Base-by-base conservation (phyloP, 768 basidiomycete species). In the Rhodotorula taiwanensis region DNA sequence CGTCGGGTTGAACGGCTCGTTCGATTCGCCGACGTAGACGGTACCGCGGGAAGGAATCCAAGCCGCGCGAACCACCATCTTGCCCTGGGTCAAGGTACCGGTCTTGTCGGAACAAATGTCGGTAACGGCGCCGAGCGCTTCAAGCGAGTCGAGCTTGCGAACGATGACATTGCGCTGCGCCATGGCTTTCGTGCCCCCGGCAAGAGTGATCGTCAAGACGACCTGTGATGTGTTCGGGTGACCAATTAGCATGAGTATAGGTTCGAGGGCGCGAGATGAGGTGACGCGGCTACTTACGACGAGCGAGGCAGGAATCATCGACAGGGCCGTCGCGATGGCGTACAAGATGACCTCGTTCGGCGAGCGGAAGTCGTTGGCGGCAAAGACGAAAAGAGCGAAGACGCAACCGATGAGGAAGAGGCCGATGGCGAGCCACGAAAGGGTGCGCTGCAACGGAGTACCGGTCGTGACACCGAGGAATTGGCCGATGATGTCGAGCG, bases 121-220 rank as follows among this genome's bases (percentile, higher is more conserved):
- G 54, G 77, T 77, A 5, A 78, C 76, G 23, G 73, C 76, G 3
- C 76, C 74, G 31, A 78, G 72, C 6, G 76, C 76, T 58, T 79
- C 78, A 64, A 78, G 76, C 15, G 72, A 66, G 54, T 66, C 70
- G 51, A 68, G 67, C 58, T 67, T 62, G 45, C 78, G 70, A 34
- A 78, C 77, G 30, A 79, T 67, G 23, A 77, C 78, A 58, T 79
- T 78, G 42, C 80, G 75, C 52, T 75, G 75, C 8, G 80, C 79
- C 72, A 83, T 80, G 55, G 80, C 81, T 28, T 78, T 77, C 14
- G 76, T 76, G 2, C 78, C 79, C 21, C 80, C 80, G 36, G 83
- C 81, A 51, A 84, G 72, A 2, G 82, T 82, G 44, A 83, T 76
- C 28, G 80, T 80, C 13, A 82, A 79, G 63, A 77, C 77, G 45